Evolutionary conservation across 345 rosid species (phyloP).

Genomic region (Arabidopsis thaliana): DNA sequence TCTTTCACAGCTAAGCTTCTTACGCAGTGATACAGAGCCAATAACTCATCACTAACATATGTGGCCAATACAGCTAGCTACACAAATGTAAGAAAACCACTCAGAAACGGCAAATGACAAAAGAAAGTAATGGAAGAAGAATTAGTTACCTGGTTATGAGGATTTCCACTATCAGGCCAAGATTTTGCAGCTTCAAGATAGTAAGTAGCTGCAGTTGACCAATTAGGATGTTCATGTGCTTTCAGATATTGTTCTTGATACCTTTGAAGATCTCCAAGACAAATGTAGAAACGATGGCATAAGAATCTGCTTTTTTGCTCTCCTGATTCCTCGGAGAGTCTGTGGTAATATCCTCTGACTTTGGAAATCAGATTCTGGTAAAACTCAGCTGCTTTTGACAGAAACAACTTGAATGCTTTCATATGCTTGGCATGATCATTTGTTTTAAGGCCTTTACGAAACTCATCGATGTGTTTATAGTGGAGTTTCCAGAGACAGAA

Average conservation of each 20-base stretch:
- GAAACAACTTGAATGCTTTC: conserved; percentile 67
- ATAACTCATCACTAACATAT: conserved; percentile 85
- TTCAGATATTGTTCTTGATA: conserved; percentile 73
- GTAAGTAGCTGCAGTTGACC: conserved; percentile 81
- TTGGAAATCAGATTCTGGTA: conserved; percentile 59
- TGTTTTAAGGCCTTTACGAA: conserved; percentile 69
- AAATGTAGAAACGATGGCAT: conserved; percentile 80
- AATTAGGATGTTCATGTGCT: conserved; percentile 52
- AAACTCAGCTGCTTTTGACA: conserved; percentile 62
- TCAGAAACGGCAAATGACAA: neutral
- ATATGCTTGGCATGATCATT: conserved; percentile 41
- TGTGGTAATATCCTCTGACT: conserved; percentile 48
- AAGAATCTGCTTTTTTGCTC: conserved; percentile 60
- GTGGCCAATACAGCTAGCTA: conserved; percentile 92
- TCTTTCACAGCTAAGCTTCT: conserved; percentile 96
- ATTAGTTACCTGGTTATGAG: conserved; percentile 75
- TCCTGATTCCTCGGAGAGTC: conserved; percentile 54
- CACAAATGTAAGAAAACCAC: conserved; percentile 1
- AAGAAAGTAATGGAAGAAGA: conserved; percentile 4
- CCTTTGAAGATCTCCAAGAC: conserved; percentile 95
- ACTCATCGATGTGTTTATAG: conserved; percentile 81
- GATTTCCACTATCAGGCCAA: conserved; percentile 92
- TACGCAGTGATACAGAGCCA: conserved; percentile 87
- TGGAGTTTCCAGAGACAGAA: conserved; percentile 91
- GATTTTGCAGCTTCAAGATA: conserved; percentile 76